A percentile compares a stretch with the other conserved stretches of the same genome.
phyloP scores from a whole-genome alignment of 768 basidiomycete species.

The Naematelia aurantialba region DNA sequence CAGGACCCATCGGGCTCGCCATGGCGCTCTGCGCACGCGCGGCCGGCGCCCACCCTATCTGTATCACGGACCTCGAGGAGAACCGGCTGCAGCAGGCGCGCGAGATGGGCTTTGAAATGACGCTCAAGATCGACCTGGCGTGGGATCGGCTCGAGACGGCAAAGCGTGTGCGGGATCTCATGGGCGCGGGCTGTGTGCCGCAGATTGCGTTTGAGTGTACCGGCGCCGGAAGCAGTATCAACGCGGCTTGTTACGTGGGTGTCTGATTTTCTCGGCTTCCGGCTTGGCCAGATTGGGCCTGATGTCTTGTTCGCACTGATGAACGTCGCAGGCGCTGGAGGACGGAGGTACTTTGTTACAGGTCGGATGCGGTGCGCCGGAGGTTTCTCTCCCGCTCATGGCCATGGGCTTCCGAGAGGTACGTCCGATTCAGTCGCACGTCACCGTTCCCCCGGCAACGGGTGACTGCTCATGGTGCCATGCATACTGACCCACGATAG shows the following conservation, averaged over 20 bases:
- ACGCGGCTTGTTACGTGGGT: conserved; percentile 31
- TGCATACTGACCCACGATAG: background rate
- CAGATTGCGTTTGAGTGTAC: conserved; percentile 35
- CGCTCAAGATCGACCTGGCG: conserved; percentile 23
- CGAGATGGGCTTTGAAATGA: conserved; percentile 22
- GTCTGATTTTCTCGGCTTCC: background rate
- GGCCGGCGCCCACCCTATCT: conserved; percentile 29
- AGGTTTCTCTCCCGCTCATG: conserved; percentile 28
- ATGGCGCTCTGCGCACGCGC: conserved; percentile 30
- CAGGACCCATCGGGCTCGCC: conserved; percentile 36
- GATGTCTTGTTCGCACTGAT: background rate
- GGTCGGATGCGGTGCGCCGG: conserved; percentile 31
- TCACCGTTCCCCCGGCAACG: too few species aligned
- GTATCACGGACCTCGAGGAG: conserved; percentile 32
- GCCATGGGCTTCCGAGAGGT: conserved; percentile 29
- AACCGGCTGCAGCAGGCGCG: conserved; percentile 22
- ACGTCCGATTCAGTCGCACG: background rate
- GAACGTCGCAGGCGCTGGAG: conserved; percentile 21
- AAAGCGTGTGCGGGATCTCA: conserved; percentile 17
- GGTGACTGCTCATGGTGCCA: too few species aligned
- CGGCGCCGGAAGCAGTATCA: conserved; percentile 27
- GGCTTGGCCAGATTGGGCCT: background rate
- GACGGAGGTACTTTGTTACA: conserved; percentile 33
- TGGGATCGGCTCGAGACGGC: conserved; percentile 30
- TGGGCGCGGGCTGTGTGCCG: conserved; percentile 26